phyloP scores from a whole-genome alignment of 2,329 filamentous ascomycete species.

The Boeremia exigua region DNA sequence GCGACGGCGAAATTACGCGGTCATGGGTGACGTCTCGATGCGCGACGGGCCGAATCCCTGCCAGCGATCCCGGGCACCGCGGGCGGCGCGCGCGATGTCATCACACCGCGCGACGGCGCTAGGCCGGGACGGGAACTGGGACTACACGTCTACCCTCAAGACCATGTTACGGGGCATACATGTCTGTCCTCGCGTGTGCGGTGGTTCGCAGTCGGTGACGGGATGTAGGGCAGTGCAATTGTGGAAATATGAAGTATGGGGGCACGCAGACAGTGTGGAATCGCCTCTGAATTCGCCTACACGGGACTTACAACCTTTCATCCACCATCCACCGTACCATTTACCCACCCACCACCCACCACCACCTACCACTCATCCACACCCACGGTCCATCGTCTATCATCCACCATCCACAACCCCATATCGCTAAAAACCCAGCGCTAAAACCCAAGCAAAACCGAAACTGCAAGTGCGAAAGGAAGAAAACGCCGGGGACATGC shows the following conservation, averaged over 20 bases:
- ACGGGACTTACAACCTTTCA: slow-evolving; percentile 10
- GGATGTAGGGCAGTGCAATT: no score
- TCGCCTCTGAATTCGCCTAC: slow-evolving; percentile 6
- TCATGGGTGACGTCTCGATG: slow-evolving; percentile 26
- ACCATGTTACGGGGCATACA: no score
- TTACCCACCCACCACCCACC: neutral
- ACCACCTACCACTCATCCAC: no score
- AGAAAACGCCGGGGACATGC: slow-evolving; percentile 12
- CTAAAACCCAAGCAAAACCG: neutral
- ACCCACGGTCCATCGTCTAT: no score
- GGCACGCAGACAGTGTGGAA: neutral
- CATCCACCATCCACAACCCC: neutral
- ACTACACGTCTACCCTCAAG: no score
- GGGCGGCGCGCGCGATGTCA: neutral
- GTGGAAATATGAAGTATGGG: neutral
- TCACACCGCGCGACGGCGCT: no score
- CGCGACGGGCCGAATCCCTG: slow-evolving; percentile 23
- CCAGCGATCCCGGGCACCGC: neutral
- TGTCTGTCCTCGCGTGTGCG: no score
- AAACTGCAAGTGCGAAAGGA: neutral
- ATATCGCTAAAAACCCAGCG: neutral
- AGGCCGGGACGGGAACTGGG: no score
- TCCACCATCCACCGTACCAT: neutral
- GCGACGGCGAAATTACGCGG: no score
- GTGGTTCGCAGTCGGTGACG: no score